Evolutionary conservation across 2,329 filamentous ascomycete genomes (phyloP), one percentile per base, ranked within the genome.

Genomic region (Colletotrichum agaves): DNA sequence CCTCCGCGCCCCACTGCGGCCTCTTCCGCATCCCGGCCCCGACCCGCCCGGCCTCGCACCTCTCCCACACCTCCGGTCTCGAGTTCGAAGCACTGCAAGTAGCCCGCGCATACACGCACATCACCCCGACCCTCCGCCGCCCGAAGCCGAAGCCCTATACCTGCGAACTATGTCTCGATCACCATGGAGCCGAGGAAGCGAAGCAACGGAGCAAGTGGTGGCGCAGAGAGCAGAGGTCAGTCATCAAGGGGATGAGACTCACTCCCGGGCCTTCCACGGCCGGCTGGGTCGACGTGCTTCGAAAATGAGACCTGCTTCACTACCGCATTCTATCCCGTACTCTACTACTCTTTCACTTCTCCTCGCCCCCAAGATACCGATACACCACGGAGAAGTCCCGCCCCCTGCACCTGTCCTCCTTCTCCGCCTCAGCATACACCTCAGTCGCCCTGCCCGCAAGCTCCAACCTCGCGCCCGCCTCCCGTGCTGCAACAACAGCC

Each of bases 301-400:
- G 57, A n/a, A 31, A 67, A 27, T 55, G 15, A n/a, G 0, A 37
- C 15, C 41, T 6, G 3, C 44, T 13, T 59, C 39, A 19, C 5
- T 53, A 7, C 27, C 10, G 11, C 31, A 33, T 35, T 27, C 15
- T 35, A 43, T 5, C 33, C 13, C 12, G n/a, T 3, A 17, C 33
- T 15, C 33, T 19, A 15, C 35, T 4, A 37, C 15, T 2, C n/a
- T 6, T 5, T 3, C 5, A 15, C n/a, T 47, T 53, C 74, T 87
- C 84, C 73, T 85, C 83, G 2, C 87, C 85, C 0, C 84, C 86
- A 46, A 94, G 74, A 80, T 90, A 93, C 73, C 90, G 85, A 77
- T 94, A 96, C 8, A 96, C 88, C 7, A 95, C 91, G 0, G 91
- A 94, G 78, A 96, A 96, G 76, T 96, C 93, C 66, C 90, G 87